Conservation (phyloP, 352 stramenopile species). For the Phytophthora agathidicida region DNA sequence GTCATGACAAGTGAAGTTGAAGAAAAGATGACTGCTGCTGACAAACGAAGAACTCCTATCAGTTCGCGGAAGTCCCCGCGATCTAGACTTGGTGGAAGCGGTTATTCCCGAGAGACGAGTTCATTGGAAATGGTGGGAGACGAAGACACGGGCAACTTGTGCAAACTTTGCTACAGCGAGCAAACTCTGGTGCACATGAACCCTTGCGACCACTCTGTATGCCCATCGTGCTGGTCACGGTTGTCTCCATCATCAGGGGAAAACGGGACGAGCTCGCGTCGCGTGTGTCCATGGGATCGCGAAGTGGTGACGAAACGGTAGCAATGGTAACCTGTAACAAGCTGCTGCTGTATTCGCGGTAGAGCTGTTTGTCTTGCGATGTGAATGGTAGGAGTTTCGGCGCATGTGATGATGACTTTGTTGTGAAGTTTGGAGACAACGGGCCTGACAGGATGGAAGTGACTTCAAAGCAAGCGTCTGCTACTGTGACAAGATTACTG, state of each 20-base stretch:
- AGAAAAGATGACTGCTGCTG: neutral
- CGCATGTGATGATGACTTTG: neutral
- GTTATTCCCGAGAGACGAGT: slow-evolving; percentile 25
- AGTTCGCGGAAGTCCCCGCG: slow-evolving; percentile 11
- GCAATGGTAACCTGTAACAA: slow-evolving; percentile 12
- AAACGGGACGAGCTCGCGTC: slow-evolving; percentile 18
- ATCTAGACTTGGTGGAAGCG: slow-evolving; percentile 8
- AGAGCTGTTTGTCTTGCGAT: neutral
- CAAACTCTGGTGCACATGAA: slow-evolving; percentile 58
- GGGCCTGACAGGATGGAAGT: slow-evolving; percentile 3
- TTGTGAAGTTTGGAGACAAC: slow-evolving; percentile 2
- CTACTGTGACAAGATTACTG: slow-evolving; percentile 14
- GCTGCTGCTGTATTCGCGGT: slow-evolving; percentile 15
- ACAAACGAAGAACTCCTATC: slow-evolving; percentile 13
- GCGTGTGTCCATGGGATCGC: slow-evolving; percentile 70
- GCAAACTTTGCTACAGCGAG: slow-evolving; percentile 54
- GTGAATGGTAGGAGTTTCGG: slow-evolving; percentile 16
- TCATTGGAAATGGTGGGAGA: slow-evolving; percentile 36
- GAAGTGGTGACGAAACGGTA: slow-evolving; percentile 50
- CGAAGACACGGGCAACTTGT: slow-evolving; percentile 31
- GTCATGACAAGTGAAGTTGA: neutral
- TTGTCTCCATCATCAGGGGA: slow-evolving; percentile 40
- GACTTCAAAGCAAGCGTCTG: slow-evolving; percentile 6
- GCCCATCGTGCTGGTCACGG: slow-evolving; percentile 51
- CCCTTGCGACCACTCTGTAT: slow-evolving; percentile 59